phyloP scores from a whole-genome alignment of 768 basidiomycete genomes.

The Daedaleopsis nitida region DNA sequence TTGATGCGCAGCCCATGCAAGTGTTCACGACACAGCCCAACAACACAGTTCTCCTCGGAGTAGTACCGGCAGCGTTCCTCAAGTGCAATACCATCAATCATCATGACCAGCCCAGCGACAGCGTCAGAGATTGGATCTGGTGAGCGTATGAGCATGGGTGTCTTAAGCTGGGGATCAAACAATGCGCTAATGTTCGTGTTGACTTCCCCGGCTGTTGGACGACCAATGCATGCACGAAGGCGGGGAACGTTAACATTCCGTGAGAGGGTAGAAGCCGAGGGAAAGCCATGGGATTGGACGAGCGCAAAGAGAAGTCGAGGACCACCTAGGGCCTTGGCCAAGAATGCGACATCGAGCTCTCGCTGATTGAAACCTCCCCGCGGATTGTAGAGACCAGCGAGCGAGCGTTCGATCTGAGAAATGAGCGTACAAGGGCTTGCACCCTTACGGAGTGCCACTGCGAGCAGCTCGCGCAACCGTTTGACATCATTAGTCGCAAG shows the following conservation, averaged over 20 bases:
- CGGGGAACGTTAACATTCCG: no score
- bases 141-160: no score
- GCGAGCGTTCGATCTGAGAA: not conserved
- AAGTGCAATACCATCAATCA: not conserved
- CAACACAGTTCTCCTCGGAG: no score
- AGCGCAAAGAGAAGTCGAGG: not conserved
- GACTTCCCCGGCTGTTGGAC: not conserved
- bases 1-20: no score
- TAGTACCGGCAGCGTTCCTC: no score
- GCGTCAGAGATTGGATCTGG: no score
- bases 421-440: not conserved
- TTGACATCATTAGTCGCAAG: not conserved
- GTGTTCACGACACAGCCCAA: no score
- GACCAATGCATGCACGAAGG: not conserved
- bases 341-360: not conserved
- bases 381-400: not conserved
- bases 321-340: not conserved
- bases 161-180: not conserved
- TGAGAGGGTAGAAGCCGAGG: not conserved
- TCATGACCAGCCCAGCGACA: no score
- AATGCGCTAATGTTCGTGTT: not conserved
- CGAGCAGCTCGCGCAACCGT: not conserved
- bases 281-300: not conserved
- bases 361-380: not conserved
- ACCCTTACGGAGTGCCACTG: not conserved